A percentile compares a stretch with the other conserved stretches of the same genome.
phyloP scores from a whole-genome alignment of 2,329 filamentous ascomycete species.

The Exophiala calicioides region DNA sequence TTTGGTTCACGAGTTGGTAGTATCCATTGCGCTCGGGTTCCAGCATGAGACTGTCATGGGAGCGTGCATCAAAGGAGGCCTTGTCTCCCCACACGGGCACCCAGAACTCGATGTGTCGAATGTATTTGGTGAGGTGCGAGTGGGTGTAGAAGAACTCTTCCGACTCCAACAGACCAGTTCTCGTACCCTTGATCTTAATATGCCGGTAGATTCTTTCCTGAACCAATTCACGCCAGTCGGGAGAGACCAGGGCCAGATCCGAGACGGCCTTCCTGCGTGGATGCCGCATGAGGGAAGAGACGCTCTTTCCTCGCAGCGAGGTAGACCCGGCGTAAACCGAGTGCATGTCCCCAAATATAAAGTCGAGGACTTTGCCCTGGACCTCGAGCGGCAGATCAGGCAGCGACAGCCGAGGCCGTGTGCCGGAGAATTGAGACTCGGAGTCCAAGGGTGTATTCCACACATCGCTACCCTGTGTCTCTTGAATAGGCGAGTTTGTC shows the following conservation, averaged over 20 bases:
- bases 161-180: conserved; percentile 62
- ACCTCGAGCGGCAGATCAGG: conserved; percentile 65
- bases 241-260: conserved; percentile 60
- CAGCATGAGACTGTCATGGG: conserved; percentile 13
- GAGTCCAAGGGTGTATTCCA: neutral
- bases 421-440: neutral
- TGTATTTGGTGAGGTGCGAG: conserved; percentile 62
- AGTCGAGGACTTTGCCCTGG: conserved; percentile 70
- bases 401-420: conserved; percentile 16
- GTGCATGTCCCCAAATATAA: conserved; percentile 68
- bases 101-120: conserved; percentile 75
- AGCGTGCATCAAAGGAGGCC: conserved; percentile 20
- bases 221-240: conserved; percentile 66
- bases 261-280: conserved; percentile 68
- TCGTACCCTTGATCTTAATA: conserved; percentile 72
- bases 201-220: conserved; percentile 74
- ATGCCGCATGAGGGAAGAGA: conserved; percentile 60
- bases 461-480: neutral
- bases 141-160: conserved; percentile 61
- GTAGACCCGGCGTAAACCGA: conserved; percentile 61
- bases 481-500: conserved; percentile 7
- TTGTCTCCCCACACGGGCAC: conserved; percentile 70
- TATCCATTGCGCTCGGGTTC: conserved; percentile 19
- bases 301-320: conserved; percentile 61
- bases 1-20: conserved; percentile 18